phyloP scores from a whole-genome alignment of 2,329 filamentous ascomycete species.

The Neonectria coccinea region DNA sequence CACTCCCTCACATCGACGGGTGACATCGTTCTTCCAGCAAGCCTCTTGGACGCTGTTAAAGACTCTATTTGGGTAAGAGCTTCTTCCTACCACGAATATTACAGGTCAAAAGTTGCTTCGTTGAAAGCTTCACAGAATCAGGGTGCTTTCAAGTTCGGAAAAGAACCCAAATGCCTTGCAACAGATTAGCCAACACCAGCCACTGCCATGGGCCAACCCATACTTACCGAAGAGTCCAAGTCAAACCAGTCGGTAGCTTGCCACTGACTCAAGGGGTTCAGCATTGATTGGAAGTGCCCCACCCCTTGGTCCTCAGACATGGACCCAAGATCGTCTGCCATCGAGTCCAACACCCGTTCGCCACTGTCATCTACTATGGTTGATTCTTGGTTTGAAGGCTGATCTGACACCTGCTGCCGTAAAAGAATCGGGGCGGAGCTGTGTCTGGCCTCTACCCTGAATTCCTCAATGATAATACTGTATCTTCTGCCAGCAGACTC shows the following conservation, averaged over 20 bases:
- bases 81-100: too few species aligned
- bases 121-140: neutral
- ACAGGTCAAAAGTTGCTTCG: neutral
- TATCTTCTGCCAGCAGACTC: slow-evolving; percentile 62
- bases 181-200: neutral
- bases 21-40: too few species aligned
- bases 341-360: neutral
- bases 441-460: slow-evolving; percentile 48
- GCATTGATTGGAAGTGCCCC: neutral
- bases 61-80: too few species aligned
- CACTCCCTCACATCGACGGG: too few species aligned
- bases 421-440: neutral
- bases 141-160: slow-evolving; percentile 5
- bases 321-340: slow-evolving; percentile 10
- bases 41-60: too few species aligned
- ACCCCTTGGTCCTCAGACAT: slow-evolving; percentile 18
- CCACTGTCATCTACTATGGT: neutral
- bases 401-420: neutral
- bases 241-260: slow-evolving; percentile 22
- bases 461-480: slow-evolving; percentile 64
- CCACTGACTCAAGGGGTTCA: slow-evolving; percentile 19
- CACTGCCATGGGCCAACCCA: neutral
- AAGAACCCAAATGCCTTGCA: slow-evolving; percentile 22
- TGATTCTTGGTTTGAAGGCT: neutral
- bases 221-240: slow-evolving; percentile 23